Evolutionary conservation across 306 rosid species (phyloP), one percentile per base, ranked within the genome.

Genomic region (Begonia loranthoides): DNA sequence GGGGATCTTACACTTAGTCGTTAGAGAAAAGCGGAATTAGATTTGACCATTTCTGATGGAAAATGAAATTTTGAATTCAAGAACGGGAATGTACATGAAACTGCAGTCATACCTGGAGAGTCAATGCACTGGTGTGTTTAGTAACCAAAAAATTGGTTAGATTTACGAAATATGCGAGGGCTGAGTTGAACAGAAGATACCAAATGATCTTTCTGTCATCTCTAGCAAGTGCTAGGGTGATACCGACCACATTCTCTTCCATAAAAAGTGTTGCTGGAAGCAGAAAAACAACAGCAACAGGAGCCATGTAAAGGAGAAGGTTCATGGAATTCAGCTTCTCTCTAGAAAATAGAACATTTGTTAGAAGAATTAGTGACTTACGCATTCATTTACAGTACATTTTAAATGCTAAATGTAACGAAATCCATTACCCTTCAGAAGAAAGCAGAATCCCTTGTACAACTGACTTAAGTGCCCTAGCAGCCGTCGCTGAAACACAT

Each of bases 291-390:
- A 92, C 99, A 33, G 99, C 99, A 69, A 87, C 79, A 17, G 99
- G 99, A 70, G 99, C 96, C 99, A 92, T 92, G 72, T 92, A 92
- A 41, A 92, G 92, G 15, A 92, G 93, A 50, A 92, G 96, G 73
- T 92, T 92, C 99, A 92, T 92, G 15, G 99, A 92, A 70, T 92
- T 92, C 88, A 92, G 73, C 93, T 92, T 92, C 82, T 92, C 99
- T 65, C 99, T 92, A 28, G 36, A 28, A 28, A 28, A 4, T 28
- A 28, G 36, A 28, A 28, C 36, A 28, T 28, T 28, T 2, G 5
- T 28, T 1, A 28, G 6, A 28, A 28, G 36, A 28, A 28, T 28
- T 28, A 28, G 36, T 28, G 9, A 28, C 9, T 28, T 28, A 28
- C 34, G 2, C 34, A 24, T 28, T 28, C 36, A 28, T 28, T 28